These are phyloP conservation scores for Mortierella sp. DNA, from an alignment of 371 early-diverging fungal genomes.

Conservation along the genomic window DNA sequence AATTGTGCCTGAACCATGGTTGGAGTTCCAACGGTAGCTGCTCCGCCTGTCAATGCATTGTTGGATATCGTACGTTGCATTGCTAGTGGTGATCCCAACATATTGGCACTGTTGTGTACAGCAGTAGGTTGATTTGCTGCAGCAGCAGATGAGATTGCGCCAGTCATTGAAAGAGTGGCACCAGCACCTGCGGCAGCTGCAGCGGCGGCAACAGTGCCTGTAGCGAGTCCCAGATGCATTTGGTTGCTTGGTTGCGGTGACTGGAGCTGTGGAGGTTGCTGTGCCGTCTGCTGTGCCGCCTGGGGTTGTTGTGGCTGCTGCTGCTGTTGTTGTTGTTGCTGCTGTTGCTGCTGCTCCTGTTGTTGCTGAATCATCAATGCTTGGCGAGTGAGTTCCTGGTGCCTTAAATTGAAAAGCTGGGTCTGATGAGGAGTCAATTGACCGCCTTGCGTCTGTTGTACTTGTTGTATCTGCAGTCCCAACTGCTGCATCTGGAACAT, in stretches of 20 bases:
- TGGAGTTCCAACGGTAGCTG: conserved; percentile 27
- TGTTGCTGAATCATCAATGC: conserved; percentile 23
- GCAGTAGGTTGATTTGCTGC: conserved; percentile 13
- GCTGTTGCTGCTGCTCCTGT: conserved; percentile 45
- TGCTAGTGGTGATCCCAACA: conserved; percentile 34
- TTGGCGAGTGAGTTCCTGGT: conserved; percentile 18
- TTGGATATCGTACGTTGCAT: conserved; percentile 44
- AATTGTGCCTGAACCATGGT: conserved; percentile 21
- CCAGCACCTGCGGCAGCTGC: conserved; percentile 2
- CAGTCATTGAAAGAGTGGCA: conserved; percentile 7
- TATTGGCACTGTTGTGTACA: conserved; percentile 33
- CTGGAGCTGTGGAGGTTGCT: conserved; percentile 15
- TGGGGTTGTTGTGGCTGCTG: neutral
- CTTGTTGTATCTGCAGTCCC: conserved; percentile 15
- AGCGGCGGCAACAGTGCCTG: conserved; percentile 10
- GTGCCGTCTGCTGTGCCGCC: neutral
- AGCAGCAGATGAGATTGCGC: conserved; percentile 3
- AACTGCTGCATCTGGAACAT: conserved; percentile 57
- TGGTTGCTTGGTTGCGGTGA: conserved; percentile 31
- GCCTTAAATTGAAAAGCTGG: conserved; percentile 13
- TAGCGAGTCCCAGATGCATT: conserved; percentile 31
- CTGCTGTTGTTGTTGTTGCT: conserved; percentile 1
- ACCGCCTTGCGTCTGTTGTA: conserved; percentile 24
- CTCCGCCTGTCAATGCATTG: conserved; percentile 10
- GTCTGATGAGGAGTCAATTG: conserved; percentile 22